These are phyloP conservation scores for Oryza meyeriana DNA, from an alignment of 176 grass and related monocot genomes.

Conservation along the genomic window DNA sequence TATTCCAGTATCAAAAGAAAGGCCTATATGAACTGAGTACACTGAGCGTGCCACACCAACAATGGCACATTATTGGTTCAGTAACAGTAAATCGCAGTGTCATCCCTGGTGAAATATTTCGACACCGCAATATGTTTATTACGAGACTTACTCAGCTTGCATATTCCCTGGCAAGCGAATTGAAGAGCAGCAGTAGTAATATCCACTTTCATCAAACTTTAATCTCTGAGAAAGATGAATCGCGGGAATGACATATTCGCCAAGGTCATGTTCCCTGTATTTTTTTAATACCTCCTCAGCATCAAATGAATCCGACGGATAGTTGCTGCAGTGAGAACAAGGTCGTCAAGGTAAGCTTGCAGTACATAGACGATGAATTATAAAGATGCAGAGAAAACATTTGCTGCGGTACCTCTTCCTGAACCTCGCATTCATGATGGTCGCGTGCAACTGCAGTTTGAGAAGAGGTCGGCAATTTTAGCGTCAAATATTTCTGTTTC, in stretches of 20 bases:
- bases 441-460: constrained; percentile 61
- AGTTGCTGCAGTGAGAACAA: constrained; percentile 33
- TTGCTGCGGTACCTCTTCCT: constrained; percentile 54
- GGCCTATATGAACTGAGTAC: background rate
- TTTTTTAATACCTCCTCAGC: constrained; percentile 57
- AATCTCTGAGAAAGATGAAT: constrained; percentile 82
- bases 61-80: background rate
- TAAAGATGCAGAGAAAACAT: background rate
- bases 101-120: background rate
- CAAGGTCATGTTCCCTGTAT: constrained; percentile 61
- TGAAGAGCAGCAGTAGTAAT: constrained; percentile 77
- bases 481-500: background rate
- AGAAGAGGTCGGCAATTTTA: background rate
- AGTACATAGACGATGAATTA: background rate
- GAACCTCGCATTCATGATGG: constrained; percentile 76
- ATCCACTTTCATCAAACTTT: constrained; percentile 67
- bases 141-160: background rate
- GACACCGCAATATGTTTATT: background rate
- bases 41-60: background rate
- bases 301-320: constrained; percentile 59
- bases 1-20: background rate
- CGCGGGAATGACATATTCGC: constrained; percentile 55
- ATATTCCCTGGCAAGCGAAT: constrained; percentile 46
- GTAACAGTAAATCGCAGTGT: background rate
- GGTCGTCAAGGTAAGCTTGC: background rate